Percentiles rank a stretch among this genome's conserved stretches.
These are phyloP conservation scores for Cladosporium sphaerospermum DNA, from an alignment of 2,329 filamentous ascomycete genomes.

Conservation along the genomic window DNA sequence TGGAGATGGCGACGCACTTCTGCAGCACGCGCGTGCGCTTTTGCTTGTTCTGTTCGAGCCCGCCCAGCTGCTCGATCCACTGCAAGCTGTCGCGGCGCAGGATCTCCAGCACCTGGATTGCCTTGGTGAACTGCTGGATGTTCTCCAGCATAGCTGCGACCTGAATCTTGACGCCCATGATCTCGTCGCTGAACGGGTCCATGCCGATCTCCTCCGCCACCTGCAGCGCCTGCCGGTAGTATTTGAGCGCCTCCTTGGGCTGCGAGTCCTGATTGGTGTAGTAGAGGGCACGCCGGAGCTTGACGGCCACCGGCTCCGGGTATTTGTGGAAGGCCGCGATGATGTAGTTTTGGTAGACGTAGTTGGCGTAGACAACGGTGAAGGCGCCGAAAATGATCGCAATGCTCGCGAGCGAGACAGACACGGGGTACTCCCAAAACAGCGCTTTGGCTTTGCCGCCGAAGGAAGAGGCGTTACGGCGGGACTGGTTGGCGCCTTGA, in stretches of 20 bases:
- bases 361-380: conserved; percentile 39
- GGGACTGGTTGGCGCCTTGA: conserved; percentile 13
- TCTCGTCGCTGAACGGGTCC: conserved; percentile 85
- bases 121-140: conserved; percentile 61
- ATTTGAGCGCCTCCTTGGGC: conserved; percentile 69
- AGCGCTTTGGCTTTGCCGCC: conserved; percentile 11
- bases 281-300: conserved; percentile 78
- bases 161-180: conserved; percentile 82
- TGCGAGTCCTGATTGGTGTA: conserved; percentile 74
- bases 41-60: conserved; percentile 38
- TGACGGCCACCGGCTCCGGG: conserved; percentile 66
- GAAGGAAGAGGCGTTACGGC: conserved; percentile 17
- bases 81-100: conserved; percentile 61
- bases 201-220: conserved; percentile 67
- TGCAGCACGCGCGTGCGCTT: conserved; percentile 61
- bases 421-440: conserved; percentile 1
- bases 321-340: conserved; percentile 48
- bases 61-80: conserved; percentile 42
- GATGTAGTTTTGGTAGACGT: conserved; percentile 43
- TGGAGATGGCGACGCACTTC: conserved; percentile 67
- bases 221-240: conserved; percentile 73
- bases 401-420: conserved; percentile 16
- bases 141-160: conserved; percentile 75
- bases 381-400: conserved; percentile 34
- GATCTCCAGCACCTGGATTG: conserved; percentile 73